Conservation (phyloP, 2,329 filamentous ascomycete genomes). For the Stagonosporopsis tanaceti region DNA sequence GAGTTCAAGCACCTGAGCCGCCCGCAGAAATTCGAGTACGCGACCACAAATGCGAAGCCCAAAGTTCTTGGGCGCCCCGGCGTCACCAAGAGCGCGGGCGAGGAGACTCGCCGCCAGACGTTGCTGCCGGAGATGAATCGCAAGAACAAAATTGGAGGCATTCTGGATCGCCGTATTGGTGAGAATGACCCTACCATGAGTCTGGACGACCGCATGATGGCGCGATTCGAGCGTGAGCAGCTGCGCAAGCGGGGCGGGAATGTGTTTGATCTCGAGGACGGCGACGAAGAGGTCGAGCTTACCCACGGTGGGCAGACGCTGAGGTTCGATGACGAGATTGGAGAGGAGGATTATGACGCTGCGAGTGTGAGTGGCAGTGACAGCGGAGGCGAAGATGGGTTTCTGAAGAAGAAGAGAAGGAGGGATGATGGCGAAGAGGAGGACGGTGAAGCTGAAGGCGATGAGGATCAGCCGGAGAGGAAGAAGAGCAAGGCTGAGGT, state of each 20-base stretch:
- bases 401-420: slow-evolving; percentile 53
- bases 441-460: slow-evolving; percentile 36
- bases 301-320: slow-evolving; percentile 86
- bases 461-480: slow-evolving; percentile 69
- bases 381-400: slow-evolving; percentile 45
- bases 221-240: slow-evolving; percentile 89
- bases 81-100: slow-evolving; percentile 82
- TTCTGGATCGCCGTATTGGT: slow-evolving; percentile 92
- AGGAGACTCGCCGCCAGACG: slow-evolving; percentile 85
- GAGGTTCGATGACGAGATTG: slow-evolving; percentile 64
- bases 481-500: slow-evolving; percentile 97
- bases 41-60: slow-evolving; percentile 65
- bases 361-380: slow-evolving; percentile 68
- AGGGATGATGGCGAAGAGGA: slow-evolving; percentile 56
- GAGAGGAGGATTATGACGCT: slow-evolving; percentile 78
- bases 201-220: slow-evolving; percentile 88
- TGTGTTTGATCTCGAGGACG: slow-evolving; percentile 90
- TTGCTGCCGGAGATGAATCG: slow-evolving; percentile 89
- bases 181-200: slow-evolving; percentile 95
- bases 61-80: slow-evolving; percentile 77
- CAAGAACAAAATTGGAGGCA: slow-evolving; percentile 89
- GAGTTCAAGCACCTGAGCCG: slow-evolving; percentile 84
- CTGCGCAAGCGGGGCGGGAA: slow-evolving; percentile 79
- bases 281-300: slow-evolving; percentile 73
- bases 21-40: slow-evolving; percentile 85